These are phyloP conservation scores for Paragyromitra xinjiangensis DNA, from an alignment of 495 filamentous ascomycete genomes.

Conservation along the genomic window DNA sequence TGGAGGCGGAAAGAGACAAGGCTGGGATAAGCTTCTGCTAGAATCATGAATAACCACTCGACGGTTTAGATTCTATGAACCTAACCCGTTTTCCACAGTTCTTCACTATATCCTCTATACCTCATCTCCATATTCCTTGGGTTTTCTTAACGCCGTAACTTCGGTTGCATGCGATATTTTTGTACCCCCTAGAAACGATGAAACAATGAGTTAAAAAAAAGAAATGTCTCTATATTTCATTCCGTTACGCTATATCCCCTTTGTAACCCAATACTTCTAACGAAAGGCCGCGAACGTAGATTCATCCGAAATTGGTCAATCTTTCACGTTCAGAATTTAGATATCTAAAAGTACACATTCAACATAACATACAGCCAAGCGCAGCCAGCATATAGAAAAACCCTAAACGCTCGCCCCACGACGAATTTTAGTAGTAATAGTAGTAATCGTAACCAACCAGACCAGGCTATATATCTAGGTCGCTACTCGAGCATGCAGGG, in stretches of 20 bases:
- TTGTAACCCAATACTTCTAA: not conserved
- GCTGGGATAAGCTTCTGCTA: not conserved
- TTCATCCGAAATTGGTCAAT: not conserved
- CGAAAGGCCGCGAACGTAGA: not conserved
- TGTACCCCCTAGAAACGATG: no score
- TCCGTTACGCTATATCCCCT: not conserved
- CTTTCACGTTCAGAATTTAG: conserved; percentile 20
- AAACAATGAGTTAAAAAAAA: no score
- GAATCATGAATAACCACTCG: conserved; percentile 18
- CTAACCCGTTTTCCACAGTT: not conserved
- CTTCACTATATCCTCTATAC: not conserved
- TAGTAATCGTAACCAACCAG: conserved; percentile 32
- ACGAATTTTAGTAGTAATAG: conserved; percentile 28
- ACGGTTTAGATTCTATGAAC: conserved; percentile 1
- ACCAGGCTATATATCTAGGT: conserved; percentile 36
- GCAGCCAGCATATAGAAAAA: conserved; percentile 4
- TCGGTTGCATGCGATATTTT: no score
- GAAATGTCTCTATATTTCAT: not conserved
- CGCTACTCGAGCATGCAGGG: conserved; percentile 27
- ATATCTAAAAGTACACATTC: conserved; percentile 43
- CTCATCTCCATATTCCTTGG: no score
- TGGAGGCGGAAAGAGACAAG: not conserved
- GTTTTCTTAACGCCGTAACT: no score
- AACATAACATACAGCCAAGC: conserved; percentile 38
- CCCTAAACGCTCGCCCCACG: conserved; percentile 4